Base-by-base conservation (phyloP, 2,329 filamentous ascomycete species). In the Aspergillus sp. region DNA sequence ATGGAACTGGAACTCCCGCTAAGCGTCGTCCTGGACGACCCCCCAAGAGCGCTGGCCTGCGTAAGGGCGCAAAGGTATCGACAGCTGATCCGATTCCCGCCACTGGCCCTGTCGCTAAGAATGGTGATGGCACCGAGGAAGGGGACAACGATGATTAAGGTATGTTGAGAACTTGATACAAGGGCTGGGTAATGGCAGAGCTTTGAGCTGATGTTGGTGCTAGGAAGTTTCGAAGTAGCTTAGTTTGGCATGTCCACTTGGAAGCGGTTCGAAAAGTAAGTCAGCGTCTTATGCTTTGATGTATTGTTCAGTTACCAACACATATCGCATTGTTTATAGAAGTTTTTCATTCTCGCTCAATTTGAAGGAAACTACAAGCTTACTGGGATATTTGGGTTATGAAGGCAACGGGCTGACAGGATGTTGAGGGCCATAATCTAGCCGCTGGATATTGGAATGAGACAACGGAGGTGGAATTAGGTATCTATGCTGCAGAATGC, bases 21-120 rank as follows among this genome's bases (percentile, higher is more conserved):
- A 52, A 52, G 39, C 25, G 39, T 15, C n/a, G 8, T 14, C 15
- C 25, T 14, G 50, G 25, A 19, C 45, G 27, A 35, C 27, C 50
- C 5, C 41, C 39, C n/a, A 57, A 55, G 27, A 46, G 52, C 35
- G 59, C 60, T 9, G 9, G 8, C 35, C 19, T 37, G 14, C 45
- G 58, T 6, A 68, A 68, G 55, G 61, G 64, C 8, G 62, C 64
- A 1, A 65, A 67, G 35, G 56, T 52, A 14, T 49, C 59, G 17
- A 58, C 58, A 19, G 43, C 27, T 1, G 59, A 60, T n/a, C 65
- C 66, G 0, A 59, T 64, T n/a, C 59, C 64, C 4, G 64, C 64
- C 5, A 65, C 62, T 15, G 50, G 27, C 6, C 27, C 35, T 41
- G 43, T 41, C 14, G 21, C 37, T 11, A 51, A 50, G 33, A 25